Evolutionary conservation across 768 basidiomycete genomes (phyloP).

Genomic region (Termitomyces sp.): DNA sequence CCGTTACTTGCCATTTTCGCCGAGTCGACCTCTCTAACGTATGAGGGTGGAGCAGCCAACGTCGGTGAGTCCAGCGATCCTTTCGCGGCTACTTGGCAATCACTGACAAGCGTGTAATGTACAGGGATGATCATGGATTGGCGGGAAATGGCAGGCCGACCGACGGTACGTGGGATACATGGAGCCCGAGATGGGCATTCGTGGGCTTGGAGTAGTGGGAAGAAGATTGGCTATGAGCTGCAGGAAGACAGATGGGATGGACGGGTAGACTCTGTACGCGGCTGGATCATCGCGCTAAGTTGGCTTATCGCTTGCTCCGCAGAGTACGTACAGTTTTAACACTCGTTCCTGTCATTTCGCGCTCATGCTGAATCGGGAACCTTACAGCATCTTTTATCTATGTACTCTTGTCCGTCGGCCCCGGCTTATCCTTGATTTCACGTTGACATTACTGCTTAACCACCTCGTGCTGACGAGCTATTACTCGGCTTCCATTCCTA

Average conservation of each 20-base stretch:
- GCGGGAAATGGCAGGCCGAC: conserved; percentile 88
- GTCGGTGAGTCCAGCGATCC: conserved; percentile 46
- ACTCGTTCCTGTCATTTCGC: not conserved
- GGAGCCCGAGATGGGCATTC: conserved; percentile 62
- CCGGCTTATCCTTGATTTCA: conserved; percentile 92
- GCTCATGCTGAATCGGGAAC: not conserved
- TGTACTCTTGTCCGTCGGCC: conserved; percentile 88
- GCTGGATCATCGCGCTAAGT: conserved; percentile 85
- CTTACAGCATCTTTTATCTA: conserved; percentile 63
- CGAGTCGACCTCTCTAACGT: conserved; percentile 59
- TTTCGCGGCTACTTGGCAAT: not conserved
- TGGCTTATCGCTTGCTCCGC: conserved; percentile 82
- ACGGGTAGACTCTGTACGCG: conserved; percentile 70
- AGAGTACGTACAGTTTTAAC: conserved; percentile 59
- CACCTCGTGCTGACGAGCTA: conserved; percentile 94
- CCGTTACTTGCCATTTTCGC: conserved; percentile 74
- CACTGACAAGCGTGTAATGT: not conserved
- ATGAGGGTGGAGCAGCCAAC: conserved; percentile 77
- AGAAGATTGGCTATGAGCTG: conserved; percentile 61
- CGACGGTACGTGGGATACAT: conserved; percentile 64
- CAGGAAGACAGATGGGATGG: conserved; percentile 58
- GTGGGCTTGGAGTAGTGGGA: conserved; percentile 79
- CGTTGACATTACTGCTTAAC: conserved; percentile 84
- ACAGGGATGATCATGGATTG: conserved; percentile 94
- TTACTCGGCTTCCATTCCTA: conserved; percentile 78